A percentile compares a stretch with the other conserved stretches of the same genome.
Conservation (phyloP, 2,329 filamentous ascomycete genomes). For the Pestalotiopsis sp. region DNA sequence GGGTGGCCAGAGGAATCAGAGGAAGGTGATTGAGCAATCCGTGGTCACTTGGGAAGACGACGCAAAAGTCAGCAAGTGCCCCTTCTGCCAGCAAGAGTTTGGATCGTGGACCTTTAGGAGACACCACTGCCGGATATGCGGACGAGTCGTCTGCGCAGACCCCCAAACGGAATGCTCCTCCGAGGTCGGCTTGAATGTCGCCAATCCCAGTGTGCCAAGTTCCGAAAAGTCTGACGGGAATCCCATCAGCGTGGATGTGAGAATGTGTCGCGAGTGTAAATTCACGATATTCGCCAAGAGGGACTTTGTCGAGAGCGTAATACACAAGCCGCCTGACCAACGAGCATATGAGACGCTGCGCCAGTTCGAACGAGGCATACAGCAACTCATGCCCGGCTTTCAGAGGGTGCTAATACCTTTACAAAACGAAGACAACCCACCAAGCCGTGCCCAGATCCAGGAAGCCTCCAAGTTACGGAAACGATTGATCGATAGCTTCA, state of each 20-base stretch:
- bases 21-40: constrained; percentile 85
- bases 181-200: constrained; percentile 80
- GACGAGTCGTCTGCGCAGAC: constrained; percentile 90
- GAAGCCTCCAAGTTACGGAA: constrained; percentile 91
- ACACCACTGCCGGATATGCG: constrained; percentile 94
- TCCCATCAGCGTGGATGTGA: constrained; percentile 71
- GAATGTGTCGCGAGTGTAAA: constrained; percentile 91
- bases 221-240: constrained; percentile 41
- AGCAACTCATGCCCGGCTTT: constrained; percentile 78
- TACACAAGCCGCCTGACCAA: constrained; percentile 71
- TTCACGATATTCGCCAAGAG: constrained; percentile 63
- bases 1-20: constrained; percentile 70
- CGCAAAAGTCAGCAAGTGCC: constrained; percentile 75
- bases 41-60: constrained; percentile 97
- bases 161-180: constrained; percentile 80
- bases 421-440: constrained; percentile 56
- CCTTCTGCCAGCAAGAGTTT: constrained; percentile 96
- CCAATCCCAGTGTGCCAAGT: constrained; percentile 46
- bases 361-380: constrained; percentile 87
- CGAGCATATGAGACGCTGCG: constrained; percentile 80
- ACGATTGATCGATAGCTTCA: constrained; percentile 83
- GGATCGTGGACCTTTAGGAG: constrained; percentile 88
- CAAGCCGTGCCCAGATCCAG: constrained; percentile 68
- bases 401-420: constrained; percentile 74
- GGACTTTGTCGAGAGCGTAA: constrained; percentile 74